A percentile compares a stretch with the other conserved stretches of the same genome.
Evolutionary conservation across 148 eudicot species (phyloP).

Genomic region (Agrostemma githago): DNA sequence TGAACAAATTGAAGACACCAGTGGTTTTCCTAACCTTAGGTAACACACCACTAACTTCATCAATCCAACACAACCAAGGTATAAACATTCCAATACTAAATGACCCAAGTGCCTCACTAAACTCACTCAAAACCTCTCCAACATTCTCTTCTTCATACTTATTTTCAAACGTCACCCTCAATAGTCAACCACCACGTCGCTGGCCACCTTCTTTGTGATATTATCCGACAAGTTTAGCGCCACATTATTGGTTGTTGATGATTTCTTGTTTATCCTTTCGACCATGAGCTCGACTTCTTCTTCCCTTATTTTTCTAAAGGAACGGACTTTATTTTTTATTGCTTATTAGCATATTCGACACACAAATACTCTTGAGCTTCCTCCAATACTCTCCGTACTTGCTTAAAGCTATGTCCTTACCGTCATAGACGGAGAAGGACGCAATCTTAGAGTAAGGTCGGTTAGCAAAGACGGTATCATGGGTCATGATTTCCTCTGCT

Average conservation of each 20-base stretch:
- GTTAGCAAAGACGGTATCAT: conserved; percentile 33
- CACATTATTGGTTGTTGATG: not conserved
- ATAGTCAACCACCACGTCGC: conserved; percentile 26
- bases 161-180: conserved; percentile 35
- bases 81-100: conserved; percentile 27
- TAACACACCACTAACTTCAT: conserved; percentile 27
- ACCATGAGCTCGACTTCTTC: conserved; percentile 19
- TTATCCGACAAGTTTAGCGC: conserved; percentile 22
- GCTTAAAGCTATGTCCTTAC: conserved; percentile 22
- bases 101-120: conserved; percentile 11
- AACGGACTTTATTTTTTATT: not conserved
- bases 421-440: conserved; percentile 19
- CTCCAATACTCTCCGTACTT: conserved; percentile 43
- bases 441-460: conserved; percentile 8
- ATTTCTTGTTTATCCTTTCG: conserved; percentile 9
- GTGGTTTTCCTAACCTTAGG: conserved; percentile 26
- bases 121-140: conserved; percentile 13
- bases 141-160: conserved; percentile 25
- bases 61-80: conserved; percentile 46
- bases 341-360: conserved; percentile 34
- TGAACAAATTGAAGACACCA: conserved; percentile 31
- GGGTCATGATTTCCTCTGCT: conserved; percentile 28
- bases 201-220: conserved; percentile 12
- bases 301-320: not conserved
- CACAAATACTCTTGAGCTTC: conserved; percentile 28